A percentile compares a stretch with the other conserved stretches of the same genome.
Conservation (phyloP, 768 basidiomycete species). For the Aureoboletus auriporus region DNA sequence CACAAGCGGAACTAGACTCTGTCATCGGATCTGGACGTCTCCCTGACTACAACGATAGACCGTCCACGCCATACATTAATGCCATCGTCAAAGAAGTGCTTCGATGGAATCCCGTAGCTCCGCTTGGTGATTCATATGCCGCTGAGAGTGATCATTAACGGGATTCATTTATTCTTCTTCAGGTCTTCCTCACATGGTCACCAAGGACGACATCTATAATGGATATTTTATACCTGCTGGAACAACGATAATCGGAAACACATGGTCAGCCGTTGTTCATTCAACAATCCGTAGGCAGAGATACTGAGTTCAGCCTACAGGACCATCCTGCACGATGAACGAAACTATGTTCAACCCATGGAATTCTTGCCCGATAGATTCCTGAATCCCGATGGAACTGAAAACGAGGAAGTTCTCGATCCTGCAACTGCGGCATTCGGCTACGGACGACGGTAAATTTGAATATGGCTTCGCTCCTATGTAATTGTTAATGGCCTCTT, state of each 20-base stretch:
- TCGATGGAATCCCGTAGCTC: conserved; percentile 32
- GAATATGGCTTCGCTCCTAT: not conserved
- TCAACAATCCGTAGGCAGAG: not conserved
- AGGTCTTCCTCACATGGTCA: conserved; percentile 33
- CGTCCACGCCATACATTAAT: conserved; percentile 22
- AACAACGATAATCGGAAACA: conserved; percentile 55
- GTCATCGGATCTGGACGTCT: conserved; percentile 26
- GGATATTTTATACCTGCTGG: conserved; percentile 33
- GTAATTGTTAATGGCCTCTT: not conserved
- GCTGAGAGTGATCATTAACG: conserved; percentile 7
- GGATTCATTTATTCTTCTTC: conserved; percentile 6
- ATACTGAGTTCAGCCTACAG: conserved; percentile 18
- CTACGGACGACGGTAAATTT: conserved; percentile 32
- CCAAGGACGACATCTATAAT: conserved; percentile 28
- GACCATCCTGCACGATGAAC: conserved; percentile 37
- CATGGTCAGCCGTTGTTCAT: conserved; percentile 39
- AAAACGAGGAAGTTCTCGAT: conserved; percentile 28
- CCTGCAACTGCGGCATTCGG: conserved; percentile 32
- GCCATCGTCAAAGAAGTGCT: conserved; percentile 30
- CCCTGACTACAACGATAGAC: conserved; percentile 29
- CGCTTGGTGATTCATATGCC: conserved; percentile 26
- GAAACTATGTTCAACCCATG: conserved; percentile 31
- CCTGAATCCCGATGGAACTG: conserved; percentile 34
- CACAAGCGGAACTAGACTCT: conserved; percentile 26
- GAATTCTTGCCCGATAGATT: conserved; percentile 38